Evolutionary conservation across 2,329 filamentous ascomycete genomes (phyloP).

Genomic region (Colletotrichum australisinense): DNA sequence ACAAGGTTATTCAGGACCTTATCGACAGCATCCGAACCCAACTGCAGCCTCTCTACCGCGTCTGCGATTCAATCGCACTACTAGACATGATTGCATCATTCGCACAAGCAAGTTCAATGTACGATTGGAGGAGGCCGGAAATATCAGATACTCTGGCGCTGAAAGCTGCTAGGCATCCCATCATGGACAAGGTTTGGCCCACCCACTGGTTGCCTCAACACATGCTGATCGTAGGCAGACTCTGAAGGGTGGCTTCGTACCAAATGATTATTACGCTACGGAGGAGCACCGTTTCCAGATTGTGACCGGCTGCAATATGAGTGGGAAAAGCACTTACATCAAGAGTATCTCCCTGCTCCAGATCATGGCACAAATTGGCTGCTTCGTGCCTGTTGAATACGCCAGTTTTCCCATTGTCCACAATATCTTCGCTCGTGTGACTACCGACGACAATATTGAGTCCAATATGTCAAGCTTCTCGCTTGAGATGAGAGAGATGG

Average conservation of each 20-base stretch:
- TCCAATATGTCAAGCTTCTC: conserved; percentile 94
- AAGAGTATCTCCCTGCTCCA: conserved; percentile 84
- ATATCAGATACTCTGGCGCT: conserved; percentile 77
- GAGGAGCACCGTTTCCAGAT: conserved; percentile 88
- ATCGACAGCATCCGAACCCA: conserved; percentile 78
- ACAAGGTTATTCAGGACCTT: conserved; percentile 78
- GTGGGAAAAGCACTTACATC: conserved; percentile 96
- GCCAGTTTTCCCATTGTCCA: conserved; percentile 84
- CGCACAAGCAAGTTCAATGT: conserved; percentile 75
- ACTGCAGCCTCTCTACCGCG: conserved; percentile 80
- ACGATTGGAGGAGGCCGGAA: conserved; percentile 72
- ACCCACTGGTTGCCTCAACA: background rate
- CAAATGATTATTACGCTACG: conserved; percentile 91
- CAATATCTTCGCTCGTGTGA: conserved; percentile 88
- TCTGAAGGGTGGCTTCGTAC: conserved; percentile 71
- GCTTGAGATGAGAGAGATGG: conserved; percentile 94
- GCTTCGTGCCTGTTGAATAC: conserved; percentile 88
- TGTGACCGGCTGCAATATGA: conserved; percentile 98
- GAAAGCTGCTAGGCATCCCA: conserved; percentile 80
- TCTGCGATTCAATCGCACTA: conserved; percentile 87
- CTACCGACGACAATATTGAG: conserved; percentile 88
- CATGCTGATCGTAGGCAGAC: background rate
- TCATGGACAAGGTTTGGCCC: conserved; percentile 72
- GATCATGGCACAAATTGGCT: conserved; percentile 94
- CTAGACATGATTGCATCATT: conserved; percentile 89